Percentiles rank a stretch among this genome's conserved stretches.
phyloP scores from a whole-genome alignment of 345 rosid species.

The Syzygium aromaticum region DNA sequence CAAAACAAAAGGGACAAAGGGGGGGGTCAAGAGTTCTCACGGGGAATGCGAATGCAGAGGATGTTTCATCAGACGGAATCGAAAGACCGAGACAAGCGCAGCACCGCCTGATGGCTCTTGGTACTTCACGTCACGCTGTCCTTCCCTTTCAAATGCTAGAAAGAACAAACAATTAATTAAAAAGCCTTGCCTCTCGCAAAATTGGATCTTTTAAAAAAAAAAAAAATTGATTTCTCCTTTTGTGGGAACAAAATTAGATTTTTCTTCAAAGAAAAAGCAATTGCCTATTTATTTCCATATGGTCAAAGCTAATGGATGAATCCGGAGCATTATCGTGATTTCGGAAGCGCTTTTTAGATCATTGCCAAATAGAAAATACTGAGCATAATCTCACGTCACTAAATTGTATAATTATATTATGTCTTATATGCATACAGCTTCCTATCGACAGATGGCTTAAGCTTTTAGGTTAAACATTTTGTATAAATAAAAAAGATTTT shows the following conservation, averaged over 20 bases:
- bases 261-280: neutral
- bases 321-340: neutral
- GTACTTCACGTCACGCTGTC: too few relatives aligned
- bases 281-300: neutral
- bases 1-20: neutral
- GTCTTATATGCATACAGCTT: neutral
- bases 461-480: neutral
- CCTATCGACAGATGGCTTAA: neutral
- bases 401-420: neutral
- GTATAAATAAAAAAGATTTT: rapidly evolving
- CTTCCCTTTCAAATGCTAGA: neutral
- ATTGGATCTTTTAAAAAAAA: neutral
- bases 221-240: neutral
- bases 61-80: neutral
- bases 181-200: neutral
- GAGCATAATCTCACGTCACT: neutral
- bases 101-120: neutral
- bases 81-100: neutral
- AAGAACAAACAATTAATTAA: neutral
- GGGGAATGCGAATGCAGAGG: neutral
- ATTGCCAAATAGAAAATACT: neutral
- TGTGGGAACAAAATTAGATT: neutral
- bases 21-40: too few relatives aligned
- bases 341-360: neutral
- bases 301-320: neutral